Evolutionary conservation across 169 alveolate species (phyloP).

Genomic region (Cryptosporidium parvum): DNA sequence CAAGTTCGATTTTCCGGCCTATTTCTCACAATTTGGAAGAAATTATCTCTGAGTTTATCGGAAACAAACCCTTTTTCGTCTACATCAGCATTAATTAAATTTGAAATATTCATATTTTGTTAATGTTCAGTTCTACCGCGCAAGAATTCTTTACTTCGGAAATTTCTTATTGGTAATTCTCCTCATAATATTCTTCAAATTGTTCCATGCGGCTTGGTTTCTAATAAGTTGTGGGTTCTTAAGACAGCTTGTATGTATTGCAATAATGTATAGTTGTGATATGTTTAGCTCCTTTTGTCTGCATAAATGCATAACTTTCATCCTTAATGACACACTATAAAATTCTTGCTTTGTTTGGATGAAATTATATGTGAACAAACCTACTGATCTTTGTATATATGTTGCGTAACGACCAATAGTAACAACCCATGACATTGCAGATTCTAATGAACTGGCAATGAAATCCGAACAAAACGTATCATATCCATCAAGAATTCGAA

Average conservation of each 20-base stretch:
- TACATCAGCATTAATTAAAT: conserved; percentile 78
- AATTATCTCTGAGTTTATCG: conserved; percentile 83
- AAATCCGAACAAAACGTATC: conserved; percentile 22
- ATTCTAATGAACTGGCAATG: conserved; percentile 53
- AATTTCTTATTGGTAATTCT: conserved; percentile 39
- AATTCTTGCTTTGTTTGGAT: conserved; percentile 57
- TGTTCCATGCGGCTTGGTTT: conserved; percentile 64
- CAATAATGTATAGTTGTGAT: conserved; percentile 47
- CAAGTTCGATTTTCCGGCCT: conserved; percentile 88
- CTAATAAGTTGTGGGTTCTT: conserved; percentile 71
- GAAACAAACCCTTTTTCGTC: conserved; percentile 87
- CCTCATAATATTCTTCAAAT: conserved; percentile 58
- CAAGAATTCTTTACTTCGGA: not conserved
- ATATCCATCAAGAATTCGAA: conserved; percentile 37
- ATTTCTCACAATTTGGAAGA: conserved; percentile 81
- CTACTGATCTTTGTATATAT: conserved; percentile 52
- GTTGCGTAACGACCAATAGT: conserved; percentile 64
- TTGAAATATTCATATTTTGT: conserved; percentile 38
- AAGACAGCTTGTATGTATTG: conserved; percentile 70
- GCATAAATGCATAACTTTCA: conserved; percentile 62
- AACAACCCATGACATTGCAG: conserved; percentile 72
- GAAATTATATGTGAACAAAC: conserved; percentile 40
- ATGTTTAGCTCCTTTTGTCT: conserved; percentile 15
- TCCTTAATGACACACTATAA: conserved; percentile 48
- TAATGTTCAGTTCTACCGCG: conserved; percentile 19